A percentile compares a stretch with the other conserved stretches of the same genome.
Evolutionary conservation across 1,139 yeast species (phyloP).

Genomic region (Zygotorulaspora mrakii): DNA sequence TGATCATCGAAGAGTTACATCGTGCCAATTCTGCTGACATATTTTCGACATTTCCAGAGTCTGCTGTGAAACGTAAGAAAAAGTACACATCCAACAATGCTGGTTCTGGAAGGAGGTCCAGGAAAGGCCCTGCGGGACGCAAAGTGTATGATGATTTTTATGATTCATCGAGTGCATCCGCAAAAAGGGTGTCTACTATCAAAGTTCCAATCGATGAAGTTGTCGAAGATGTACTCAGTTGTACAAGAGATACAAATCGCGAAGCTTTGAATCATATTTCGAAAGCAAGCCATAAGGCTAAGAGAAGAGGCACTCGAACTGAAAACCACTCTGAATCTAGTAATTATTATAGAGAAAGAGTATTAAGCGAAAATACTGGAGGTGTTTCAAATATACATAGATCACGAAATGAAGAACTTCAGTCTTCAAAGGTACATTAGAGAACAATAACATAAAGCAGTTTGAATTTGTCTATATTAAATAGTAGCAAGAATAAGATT

Average conservation of each 20-base stretch:
- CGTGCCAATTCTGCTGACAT: background rate
- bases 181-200: conserved; percentile 1
- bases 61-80: too few species aligned
- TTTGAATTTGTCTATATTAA: too few species aligned
- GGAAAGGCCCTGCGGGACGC: conserved; percentile 13
- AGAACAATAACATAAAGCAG: too few species aligned
- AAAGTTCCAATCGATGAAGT: conserved; percentile 11
- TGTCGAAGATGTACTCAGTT: conserved; percentile 11
- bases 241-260: background rate
- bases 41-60: too few species aligned
- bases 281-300: conserved; percentile 2
- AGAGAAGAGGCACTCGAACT: too few species aligned
- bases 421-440: background rate
- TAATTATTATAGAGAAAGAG: too few species aligned
- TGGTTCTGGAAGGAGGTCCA: conserved; percentile 1
- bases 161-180: conserved; percentile 25
- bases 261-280: background rate
- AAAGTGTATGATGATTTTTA: conserved; percentile 36
- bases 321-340: too few species aligned
- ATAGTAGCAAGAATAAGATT: too few species aligned
- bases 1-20: background rate
- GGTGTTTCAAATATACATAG: background rate
- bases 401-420: background rate
- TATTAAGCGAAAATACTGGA: too few species aligned
- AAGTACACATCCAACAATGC: too few species aligned